Percentiles rank a stretch among this genome's conserved stretches.
Conservation (phyloP, 441 rosid genomes). For the Bocquillonia castaneifolia region DNA sequence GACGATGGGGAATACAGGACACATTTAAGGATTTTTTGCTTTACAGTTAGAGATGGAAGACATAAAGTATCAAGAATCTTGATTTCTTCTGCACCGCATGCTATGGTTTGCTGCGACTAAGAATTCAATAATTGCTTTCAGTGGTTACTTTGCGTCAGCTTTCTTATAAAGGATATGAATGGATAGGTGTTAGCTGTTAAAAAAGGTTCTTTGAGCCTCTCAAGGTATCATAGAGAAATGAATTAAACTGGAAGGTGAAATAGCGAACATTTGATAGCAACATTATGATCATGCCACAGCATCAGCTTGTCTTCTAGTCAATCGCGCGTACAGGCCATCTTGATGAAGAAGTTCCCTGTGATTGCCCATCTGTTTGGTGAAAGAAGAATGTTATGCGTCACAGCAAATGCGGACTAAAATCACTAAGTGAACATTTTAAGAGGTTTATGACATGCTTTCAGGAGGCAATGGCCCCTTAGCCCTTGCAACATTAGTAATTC, state of each 20-base stretch:
- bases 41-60: not conserved
- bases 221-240: not conserved
- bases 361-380: conserved; percentile 55
- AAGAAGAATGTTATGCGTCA: not conserved
- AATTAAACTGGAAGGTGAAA: not conserved
- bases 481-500: not conserved
- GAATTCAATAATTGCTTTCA: not conserved
- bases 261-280: not conserved
- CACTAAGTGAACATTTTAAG: not conserved
- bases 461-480: not conserved
- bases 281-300: conserved; percentile 51
- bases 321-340: conserved; percentile 72
- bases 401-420: not conserved
- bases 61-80: not conserved
- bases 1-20: not conserved
- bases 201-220: conserved; percentile 9
- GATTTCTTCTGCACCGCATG: not conserved
- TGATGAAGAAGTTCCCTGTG: conserved; percentile 67
- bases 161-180: not conserved
- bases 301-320: conserved; percentile 80
- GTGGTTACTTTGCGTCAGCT: not conserved
- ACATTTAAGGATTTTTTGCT: not conserved
- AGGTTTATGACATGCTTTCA: not conserved
- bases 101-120: not conserved
- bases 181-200: conserved; percentile 18